phyloP scores from a whole-genome alignment of 2,329 filamentous ascomycete species.

The Conoideocrella luteorostrata region DNA sequence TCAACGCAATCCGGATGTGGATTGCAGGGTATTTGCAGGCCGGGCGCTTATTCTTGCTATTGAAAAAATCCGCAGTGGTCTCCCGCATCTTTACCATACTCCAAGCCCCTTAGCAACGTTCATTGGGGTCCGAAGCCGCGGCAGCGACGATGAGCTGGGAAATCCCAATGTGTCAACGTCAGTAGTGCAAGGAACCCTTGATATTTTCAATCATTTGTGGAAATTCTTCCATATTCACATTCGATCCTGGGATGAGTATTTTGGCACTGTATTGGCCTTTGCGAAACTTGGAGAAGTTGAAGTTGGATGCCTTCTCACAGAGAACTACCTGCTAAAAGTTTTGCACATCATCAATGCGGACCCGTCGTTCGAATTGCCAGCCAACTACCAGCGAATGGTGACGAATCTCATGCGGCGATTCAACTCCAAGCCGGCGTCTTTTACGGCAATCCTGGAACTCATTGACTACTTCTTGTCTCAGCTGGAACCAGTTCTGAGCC shows the following conservation, averaged over 20 bases:
- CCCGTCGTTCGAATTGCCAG: conserved; percentile 39
- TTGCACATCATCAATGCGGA: conserved; percentile 59
- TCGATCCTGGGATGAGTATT: conserved; percentile 71
- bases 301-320: conserved; percentile 50
- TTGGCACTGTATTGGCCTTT: conserved; percentile 63
- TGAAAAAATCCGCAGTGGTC: conserved; percentile 40
- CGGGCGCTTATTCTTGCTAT: conserved; percentile 48
- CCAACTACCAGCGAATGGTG: conserved; percentile 51
- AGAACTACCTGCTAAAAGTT: conserved; percentile 52
- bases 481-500: conserved; percentile 32
- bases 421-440: conserved; percentile 45
- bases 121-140: conserved; percentile 11
- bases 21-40: conserved; percentile 48
- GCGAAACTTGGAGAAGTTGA: conserved; percentile 55
- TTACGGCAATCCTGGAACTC: conserved; percentile 45
- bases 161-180: conserved; percentile 1
- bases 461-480: conserved; percentile 37
- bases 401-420: conserved; percentile 43
- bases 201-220: conserved; percentile 52
- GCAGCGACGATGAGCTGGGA: conserved; percentile 24
- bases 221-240: conserved; percentile 53
- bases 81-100: conserved; percentile 41
- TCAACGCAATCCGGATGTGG: conserved; percentile 50
- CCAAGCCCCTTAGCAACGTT: not conserved
- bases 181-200: conserved; percentile 31